These are phyloP conservation scores for Naganishia onofrii DNA, from an alignment of 768 basidiomycete species.

Conservation along the genomic window DNA sequence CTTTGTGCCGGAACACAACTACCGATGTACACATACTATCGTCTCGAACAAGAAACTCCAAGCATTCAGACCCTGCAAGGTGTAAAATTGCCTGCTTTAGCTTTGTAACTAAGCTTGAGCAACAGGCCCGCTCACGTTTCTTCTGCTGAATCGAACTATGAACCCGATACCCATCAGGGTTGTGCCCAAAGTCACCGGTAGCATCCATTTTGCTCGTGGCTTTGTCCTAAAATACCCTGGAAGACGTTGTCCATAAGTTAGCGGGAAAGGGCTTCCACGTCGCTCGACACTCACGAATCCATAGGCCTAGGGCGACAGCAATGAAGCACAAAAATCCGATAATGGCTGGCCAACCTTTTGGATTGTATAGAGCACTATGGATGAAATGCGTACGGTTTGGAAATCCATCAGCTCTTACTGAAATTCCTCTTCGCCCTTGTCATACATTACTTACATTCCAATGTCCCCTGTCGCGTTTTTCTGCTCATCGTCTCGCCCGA, in stretches of 20 bases:
- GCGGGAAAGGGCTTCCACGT: background rate
- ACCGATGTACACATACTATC: slow-evolving; percentile 22
- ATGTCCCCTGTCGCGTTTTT: background rate
- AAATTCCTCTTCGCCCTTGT: no score
- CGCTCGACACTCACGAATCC: slow-evolving; percentile 32
- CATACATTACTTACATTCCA: background rate
- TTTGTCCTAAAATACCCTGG: slow-evolving; percentile 33
- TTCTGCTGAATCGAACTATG: slow-evolving; percentile 28
- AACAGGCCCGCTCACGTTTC: slow-evolving; percentile 23
- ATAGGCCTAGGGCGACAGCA: slow-evolving; percentile 28
- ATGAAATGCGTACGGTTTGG: background rate
- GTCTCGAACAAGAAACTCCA: slow-evolving; percentile 38
- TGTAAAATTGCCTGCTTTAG: background rate
- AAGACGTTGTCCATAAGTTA: background rate
- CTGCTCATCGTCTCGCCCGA: no score
- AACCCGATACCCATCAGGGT: slow-evolving; percentile 37
- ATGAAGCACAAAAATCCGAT: slow-evolving; percentile 32
- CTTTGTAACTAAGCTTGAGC: background rate
- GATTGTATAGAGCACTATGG: slow-evolving; percentile 35
- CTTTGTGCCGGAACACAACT: background rate
- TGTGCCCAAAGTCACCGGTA: slow-evolving; percentile 31
- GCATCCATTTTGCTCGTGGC: slow-evolving; percentile 34
- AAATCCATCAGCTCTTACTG: background rate
- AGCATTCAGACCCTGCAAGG: slow-evolving; percentile 23
- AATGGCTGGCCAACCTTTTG: slow-evolving; percentile 33